Base-by-base conservation (phyloP, 495 filamentous ascomycete genomes). In the Hypoxylon crocopeplum region DNA sequence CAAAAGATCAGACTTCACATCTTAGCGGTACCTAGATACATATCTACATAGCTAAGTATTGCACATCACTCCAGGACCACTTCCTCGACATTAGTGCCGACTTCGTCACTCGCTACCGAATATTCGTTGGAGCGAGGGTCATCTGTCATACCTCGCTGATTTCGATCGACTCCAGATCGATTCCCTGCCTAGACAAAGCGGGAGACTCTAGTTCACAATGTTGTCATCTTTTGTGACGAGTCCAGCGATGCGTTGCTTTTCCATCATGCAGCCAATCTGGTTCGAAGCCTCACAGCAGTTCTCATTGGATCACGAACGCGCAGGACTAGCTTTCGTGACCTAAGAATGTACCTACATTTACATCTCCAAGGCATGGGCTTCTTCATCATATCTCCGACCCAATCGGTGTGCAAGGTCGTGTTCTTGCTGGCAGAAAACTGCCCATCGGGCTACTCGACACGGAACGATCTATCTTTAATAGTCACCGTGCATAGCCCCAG, bases 401-500 rank as follows among this genome's bases (percentile, higher is more conserved):
- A 57, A 33, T 61, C 46, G 49, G 25, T 57, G 49, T 19, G 37
- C 22, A 29, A 39, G 21, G 36, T 22, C 38, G 27, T 56, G 48
- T 59, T 30, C 22, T 16, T 45, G n/a, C 34, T 45, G 25, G 24
- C 38, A 57, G 25, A 60, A 58, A 33, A 34, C 33, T 48, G 24
- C 56, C 41, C n/a, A 50, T 45, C 47, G 29, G 48, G 15, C 37
- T 64, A 41, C 42, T 41, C 46, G 22, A 37, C 46, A 59, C 53
- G 42, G 45, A 44, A 56, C 36, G 36, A 53, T 49, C 51, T 29
- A 13, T 17, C 57, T 59, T 12, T 11, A 60, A 56, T 45, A 21
- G 55, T 53, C 33, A 19, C 29, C 51, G 21, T 69, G 67, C 64
- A 69, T 64, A 56, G 54, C 44, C 48, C 54, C 51, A 44, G 29